Conservation (phyloP, 306 rosid genomes). For the Luffa acutangula region DNA sequence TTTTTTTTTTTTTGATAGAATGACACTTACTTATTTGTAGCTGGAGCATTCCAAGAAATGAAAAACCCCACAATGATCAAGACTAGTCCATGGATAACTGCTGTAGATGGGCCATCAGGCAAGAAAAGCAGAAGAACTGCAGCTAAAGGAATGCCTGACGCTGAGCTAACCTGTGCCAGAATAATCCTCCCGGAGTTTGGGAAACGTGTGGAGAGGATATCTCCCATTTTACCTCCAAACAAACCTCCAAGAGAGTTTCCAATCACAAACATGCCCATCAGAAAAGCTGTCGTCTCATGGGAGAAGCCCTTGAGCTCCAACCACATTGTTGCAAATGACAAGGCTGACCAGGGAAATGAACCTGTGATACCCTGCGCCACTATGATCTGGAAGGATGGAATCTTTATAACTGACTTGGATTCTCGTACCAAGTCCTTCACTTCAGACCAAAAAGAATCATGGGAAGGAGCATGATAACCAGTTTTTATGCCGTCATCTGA, state of each 20-base stretch:
- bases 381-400: conserved; percentile 76
- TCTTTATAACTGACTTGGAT: conserved; percentile 56
- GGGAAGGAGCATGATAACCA: conserved; percentile 13
- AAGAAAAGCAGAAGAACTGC: conserved; percentile 69
- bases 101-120: conserved; percentile 46
- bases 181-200: conserved; percentile 87
- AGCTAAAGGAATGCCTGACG: conserved; percentile 67
- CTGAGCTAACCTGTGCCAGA: conserved; percentile 86
- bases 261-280: conserved; percentile 60
- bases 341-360: conserved; percentile 89
- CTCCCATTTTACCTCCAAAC: conserved; percentile 89
- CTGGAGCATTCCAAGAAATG: conserved; percentile 92
- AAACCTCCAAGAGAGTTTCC: conserved; percentile 69
- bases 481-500: conserved; percentile 20
- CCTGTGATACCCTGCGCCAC: conserved; percentile 93
- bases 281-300: conserved; percentile 67
- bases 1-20: too few species aligned
- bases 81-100: conserved; percentile 43
- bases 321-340: conserved; percentile 93
- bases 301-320: conserved; percentile 86
- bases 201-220: conserved; percentile 48
- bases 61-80: conserved; percentile 53
- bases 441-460: conserved; percentile 43
- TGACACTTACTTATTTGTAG: conserved; percentile 66
- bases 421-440: conserved; percentile 55